Percentiles rank a stretch among this genome's conserved stretches.
Evolutionary conservation across 2,329 filamentous ascomycete genomes (phyloP).

Genomic region (Epichloe coenophiala): DNA sequence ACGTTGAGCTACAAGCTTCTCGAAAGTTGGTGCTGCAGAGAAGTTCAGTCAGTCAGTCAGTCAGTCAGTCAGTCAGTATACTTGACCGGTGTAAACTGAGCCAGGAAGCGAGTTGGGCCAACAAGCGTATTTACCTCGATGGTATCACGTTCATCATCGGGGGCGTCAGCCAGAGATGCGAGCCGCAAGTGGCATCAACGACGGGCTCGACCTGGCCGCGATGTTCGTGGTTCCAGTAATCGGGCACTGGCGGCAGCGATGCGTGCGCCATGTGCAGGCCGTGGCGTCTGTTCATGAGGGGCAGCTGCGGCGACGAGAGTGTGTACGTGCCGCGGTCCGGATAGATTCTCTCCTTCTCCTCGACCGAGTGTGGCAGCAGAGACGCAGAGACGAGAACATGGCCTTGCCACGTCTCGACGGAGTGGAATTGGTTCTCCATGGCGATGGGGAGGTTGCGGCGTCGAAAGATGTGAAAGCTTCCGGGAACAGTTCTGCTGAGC

Average conservation of each 20-base stretch:
- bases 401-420: not conserved
- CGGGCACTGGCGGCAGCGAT: not conserved
- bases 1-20: not conserved
- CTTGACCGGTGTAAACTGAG: not conserved
- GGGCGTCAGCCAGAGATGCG: not conserved
- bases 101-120: not conserved
- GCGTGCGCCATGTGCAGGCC: not conserved
- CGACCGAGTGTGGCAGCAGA: not conserved
- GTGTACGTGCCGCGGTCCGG: not conserved
- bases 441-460: not conserved
- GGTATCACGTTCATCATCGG: not conserved
- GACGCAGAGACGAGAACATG: constrained; percentile 1
- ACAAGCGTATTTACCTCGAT: not conserved
- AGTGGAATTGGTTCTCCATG: not conserved
- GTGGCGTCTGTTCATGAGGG: not conserved
- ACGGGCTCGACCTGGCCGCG: not conserved
- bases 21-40: not conserved
- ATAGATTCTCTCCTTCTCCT: not conserved
- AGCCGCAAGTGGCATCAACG: not conserved
- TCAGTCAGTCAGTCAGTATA: not conserved
- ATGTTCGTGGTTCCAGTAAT: not conserved
- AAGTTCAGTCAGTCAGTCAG: not conserved
- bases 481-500: not conserved
- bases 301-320: not conserved
- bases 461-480: not conserved